These are phyloP conservation scores for Tylopilus sp. DNA, from an alignment of 768 basidiomycete genomes.

Conservation along the genomic window DNA sequence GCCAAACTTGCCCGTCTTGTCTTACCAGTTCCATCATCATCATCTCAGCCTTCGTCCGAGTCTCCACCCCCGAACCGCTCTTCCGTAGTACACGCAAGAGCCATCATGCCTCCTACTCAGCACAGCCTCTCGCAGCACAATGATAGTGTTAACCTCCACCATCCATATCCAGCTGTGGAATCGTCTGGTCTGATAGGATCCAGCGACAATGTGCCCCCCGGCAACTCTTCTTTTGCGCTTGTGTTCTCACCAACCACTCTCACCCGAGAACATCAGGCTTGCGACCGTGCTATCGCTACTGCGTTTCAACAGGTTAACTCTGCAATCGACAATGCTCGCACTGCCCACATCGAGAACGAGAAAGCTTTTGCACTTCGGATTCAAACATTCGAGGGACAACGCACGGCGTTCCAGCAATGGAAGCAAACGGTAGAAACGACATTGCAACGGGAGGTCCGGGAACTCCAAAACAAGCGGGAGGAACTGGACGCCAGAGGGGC, in stretches of 20 bases:
- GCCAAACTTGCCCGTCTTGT: no score
- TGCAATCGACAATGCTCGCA: constrained; percentile 4
- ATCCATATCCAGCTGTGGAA: no score
- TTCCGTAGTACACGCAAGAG: no score
- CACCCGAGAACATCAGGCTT: constrained; percentile 10
- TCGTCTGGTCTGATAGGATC: no score
- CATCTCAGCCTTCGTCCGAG: no score
- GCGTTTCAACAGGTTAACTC: constrained; percentile 12
- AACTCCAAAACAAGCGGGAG: constrained; percentile 17
- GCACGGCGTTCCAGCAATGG: constrained; percentile 20
- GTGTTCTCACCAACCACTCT: constrained; percentile 1
- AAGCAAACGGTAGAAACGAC: constrained; percentile 17
- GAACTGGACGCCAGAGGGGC: constrained; percentile 20
- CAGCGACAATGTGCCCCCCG: no score
- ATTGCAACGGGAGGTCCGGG: constrained; percentile 18
- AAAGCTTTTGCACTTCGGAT: constrained; percentile 9
- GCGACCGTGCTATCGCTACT: constrained; percentile 6
- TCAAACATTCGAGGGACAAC: constrained; percentile 15
- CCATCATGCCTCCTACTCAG: no score
- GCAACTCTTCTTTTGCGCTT: not conserved
- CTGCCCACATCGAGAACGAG: constrained; percentile 16
- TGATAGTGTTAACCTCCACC: no score
- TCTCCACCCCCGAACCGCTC: no score
- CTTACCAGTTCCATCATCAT: no score
- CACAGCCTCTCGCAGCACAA: no score